phyloP scores from a whole-genome alignment of 2,329 filamentous ascomycete genomes.

The Sporothrix schenckii region DNA sequence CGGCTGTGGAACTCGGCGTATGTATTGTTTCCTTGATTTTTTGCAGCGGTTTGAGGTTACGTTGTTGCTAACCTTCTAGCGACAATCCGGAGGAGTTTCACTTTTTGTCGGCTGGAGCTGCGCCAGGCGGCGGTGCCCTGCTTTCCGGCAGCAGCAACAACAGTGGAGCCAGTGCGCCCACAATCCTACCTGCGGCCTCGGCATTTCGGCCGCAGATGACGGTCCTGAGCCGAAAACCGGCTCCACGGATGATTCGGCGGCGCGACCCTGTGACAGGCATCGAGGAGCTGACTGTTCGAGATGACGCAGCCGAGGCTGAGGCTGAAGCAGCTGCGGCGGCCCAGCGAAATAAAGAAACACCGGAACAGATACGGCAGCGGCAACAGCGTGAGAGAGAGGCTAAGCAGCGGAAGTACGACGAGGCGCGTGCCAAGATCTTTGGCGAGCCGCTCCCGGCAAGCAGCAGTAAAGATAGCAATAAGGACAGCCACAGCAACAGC shows the following conservation, averaged over 20 bases:
- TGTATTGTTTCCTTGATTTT: no score
- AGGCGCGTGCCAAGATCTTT: conserved; percentile 85
- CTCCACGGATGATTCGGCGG: conserved; percentile 60
- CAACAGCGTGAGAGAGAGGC: conserved; percentile 81
- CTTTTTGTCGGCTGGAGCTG: conserved; percentile 58
- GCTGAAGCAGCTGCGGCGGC: conserved; percentile 71
- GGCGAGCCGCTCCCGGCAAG: conserved; percentile 51
- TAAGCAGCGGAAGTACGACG: conserved; percentile 87
- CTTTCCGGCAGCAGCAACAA: not conserved
- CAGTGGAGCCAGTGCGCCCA: conserved; percentile 42
- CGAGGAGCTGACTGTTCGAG: conserved; percentile 49
- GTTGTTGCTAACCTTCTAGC: conserved; percentile 47
- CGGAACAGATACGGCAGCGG: conserved; percentile 76
- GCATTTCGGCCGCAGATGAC: conserved; percentile 81
- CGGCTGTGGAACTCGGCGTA: conserved; percentile 89
- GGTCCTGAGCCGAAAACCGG: conserved; percentile 80
- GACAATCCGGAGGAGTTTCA: conserved; percentile 75
- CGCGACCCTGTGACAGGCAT: conserved; percentile 58
- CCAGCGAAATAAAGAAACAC: conserved; percentile 64
- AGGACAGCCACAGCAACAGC: not conserved
- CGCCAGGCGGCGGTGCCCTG: conserved; percentile 3
- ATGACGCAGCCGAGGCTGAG: conserved; percentile 67
- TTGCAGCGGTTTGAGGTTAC: no score
- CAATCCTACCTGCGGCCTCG: conserved; percentile 62
- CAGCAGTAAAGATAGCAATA: conserved; percentile 37